Conservation (phyloP, 495 filamentous ascomycete species). For the Hypomontagnella submonticulosa region DNA sequence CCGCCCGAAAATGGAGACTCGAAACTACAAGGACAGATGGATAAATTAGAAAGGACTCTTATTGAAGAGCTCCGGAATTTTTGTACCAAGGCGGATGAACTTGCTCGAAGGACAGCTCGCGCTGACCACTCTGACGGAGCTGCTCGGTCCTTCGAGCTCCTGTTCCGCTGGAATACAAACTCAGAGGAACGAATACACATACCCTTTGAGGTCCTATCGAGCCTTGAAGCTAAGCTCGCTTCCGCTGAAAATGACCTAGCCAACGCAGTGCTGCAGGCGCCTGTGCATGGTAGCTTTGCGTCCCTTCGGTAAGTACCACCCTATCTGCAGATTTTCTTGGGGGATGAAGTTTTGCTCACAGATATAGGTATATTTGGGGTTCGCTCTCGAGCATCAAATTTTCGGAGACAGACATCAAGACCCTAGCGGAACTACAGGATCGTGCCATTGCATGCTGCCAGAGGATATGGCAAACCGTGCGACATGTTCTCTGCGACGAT, state of each 20-base stretch:
- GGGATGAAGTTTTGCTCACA: slow-evolving; percentile 27
- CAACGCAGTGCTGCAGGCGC: slow-evolving; percentile 68
- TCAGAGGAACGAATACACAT: slow-evolving; percentile 52
- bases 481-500: slow-evolving; percentile 83
- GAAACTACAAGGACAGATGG: slow-evolving; percentile 31
- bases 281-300: slow-evolving; percentile 77
- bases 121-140: slow-evolving; percentile 90
- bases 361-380: slow-evolving; percentile 56
- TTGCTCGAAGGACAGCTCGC: slow-evolving; percentile 71
- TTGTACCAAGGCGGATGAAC: slow-evolving; percentile 64
- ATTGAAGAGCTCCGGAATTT: slow-evolving; percentile 50
- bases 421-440: slow-evolving; percentile 58
- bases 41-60: slow-evolving; percentile 23
- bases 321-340: not conserved
- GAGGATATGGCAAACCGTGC: slow-evolving; percentile 78
- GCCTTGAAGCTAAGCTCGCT: slow-evolving; percentile 66
- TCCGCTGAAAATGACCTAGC: slow-evolving; percentile 67
- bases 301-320: slow-evolving; percentile 64
- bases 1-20: slow-evolving; percentile 43
- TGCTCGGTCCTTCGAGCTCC: slow-evolving; percentile 69
- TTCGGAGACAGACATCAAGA: slow-evolving; percentile 50
- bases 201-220: slow-evolving; percentile 57
- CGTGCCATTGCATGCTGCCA: slow-evolving; percentile 67
- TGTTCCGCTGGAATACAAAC: slow-evolving; percentile 46
- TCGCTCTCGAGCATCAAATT: slow-evolving; percentile 50